Percentiles rank a stretch among this genome's conserved stretches.
Evolutionary conservation across 1,284 basidiomycete species (phyloP).

Genomic region (Apiotrichum laibachii): DNA sequence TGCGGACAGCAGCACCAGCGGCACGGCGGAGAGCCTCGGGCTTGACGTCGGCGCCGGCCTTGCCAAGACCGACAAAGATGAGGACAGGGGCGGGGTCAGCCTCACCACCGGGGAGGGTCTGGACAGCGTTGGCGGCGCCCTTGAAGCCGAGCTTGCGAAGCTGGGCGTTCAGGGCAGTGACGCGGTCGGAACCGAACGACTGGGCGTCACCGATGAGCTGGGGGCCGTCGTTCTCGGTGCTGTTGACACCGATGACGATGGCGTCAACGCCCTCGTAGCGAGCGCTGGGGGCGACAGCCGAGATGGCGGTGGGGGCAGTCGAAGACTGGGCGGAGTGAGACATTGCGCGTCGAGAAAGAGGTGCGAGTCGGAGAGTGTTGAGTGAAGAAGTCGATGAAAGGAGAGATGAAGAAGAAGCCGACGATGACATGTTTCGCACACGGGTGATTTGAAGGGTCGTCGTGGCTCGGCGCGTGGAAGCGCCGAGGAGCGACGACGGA

Average conservation of each 20-base stretch:
- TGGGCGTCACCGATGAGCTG: neutral
- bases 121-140: slow-evolving; percentile 2
- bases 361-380: too few species aligned
- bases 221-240: slow-evolving; percentile 1
- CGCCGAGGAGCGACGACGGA: too few species aligned
- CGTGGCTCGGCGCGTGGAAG: too few species aligned
- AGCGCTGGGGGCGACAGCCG: slow-evolving; percentile 2
- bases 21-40: slow-evolving; percentile 17
- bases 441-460: too few species aligned
- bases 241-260: slow-evolving; percentile 7
- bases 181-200: slow-evolving; percentile 1
- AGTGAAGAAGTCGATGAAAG: too few species aligned
- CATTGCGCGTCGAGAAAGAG: too few species aligned
- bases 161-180: neutral
- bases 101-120: slow-evolving; percentile 11
- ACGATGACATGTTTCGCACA: too few species aligned
- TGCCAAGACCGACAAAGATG: slow-evolving; percentile 18
- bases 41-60: slow-evolving; percentile 3
- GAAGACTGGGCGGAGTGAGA: neutral
- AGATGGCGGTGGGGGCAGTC: slow-evolving; percentile 1
- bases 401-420: too few species aligned
- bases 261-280: slow-evolving; percentile 7
- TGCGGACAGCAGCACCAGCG: slow-evolving; percentile 14
- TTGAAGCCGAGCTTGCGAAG: slow-evolving; percentile 19
- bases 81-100: slow-evolving; percentile 10